Percentiles rank a stretch among this genome's conserved stretches.
Conservation (phyloP, 805 yeast species). For the Candida fluviatilis region DNA sequence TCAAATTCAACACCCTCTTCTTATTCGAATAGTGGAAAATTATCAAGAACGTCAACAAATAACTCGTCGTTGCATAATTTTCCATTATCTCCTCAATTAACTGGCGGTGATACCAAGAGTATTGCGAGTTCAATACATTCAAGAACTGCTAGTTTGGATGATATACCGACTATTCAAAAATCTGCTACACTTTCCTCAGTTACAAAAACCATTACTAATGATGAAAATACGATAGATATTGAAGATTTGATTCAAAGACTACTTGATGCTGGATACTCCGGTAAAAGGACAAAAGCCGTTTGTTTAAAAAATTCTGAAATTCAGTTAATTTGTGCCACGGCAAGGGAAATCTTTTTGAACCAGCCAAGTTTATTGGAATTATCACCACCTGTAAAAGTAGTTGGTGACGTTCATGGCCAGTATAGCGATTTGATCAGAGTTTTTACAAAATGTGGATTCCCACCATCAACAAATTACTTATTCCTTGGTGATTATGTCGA, state of each 20-base stretch:
- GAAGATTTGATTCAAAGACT: constrained; percentile 89
- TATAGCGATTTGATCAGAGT: constrained; percentile 86
- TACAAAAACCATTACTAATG: constrained; percentile 2
- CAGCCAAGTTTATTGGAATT: constrained; percentile 90
- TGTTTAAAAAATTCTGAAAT: constrained; percentile 91
- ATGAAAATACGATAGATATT: constrained; percentile 41
- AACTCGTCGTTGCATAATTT: constrained; percentile 13
- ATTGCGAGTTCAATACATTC: constrained; percentile 14
- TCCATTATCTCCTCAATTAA: constrained; percentile 16
- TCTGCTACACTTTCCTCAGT: constrained; percentile 8
- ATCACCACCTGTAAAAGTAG: constrained; percentile 81
- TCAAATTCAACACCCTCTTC: constrained; percentile 1
- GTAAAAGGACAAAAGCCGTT: constrained; percentile 84
- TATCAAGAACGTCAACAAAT: constrained; percentile 22
- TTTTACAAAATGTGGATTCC: constrained; percentile 95
- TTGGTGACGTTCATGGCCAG: constrained; percentile 97
- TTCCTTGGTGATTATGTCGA: constrained; percentile 97
- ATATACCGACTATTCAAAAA: constrained; percentile 7
- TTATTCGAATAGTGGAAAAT: constrained; percentile 5
- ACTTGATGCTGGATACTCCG: constrained; percentile 93
- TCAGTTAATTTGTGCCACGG: constrained; percentile 77
- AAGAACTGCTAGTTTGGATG: background rate
- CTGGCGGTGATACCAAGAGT: constrained; percentile 10
- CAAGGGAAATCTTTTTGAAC: constrained; percentile 82
- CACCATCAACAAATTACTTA: constrained; percentile 88